Conservation (phyloP, 2,329 filamentous ascomycete genomes). For the Thelonectria blattea region DNA sequence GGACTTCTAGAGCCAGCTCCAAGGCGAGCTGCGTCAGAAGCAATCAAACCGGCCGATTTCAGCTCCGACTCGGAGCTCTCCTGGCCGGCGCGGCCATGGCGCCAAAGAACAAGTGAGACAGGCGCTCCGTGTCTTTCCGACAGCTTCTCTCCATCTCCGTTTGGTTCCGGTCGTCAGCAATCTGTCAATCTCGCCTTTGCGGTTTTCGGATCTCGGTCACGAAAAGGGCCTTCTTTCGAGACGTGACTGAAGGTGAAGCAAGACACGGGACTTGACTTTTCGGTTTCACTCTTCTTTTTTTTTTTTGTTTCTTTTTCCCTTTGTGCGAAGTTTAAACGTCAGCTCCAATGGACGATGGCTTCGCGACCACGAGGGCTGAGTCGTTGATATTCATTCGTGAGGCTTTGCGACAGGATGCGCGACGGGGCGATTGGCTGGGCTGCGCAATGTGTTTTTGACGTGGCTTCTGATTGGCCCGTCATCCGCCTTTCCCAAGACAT, state of each 20-base stretch:
- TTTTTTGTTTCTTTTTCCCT: background rate
- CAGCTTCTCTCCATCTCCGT: background rate
- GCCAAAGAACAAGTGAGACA: background rate
- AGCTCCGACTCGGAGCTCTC: background rate
- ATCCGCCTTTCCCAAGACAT: conserved; percentile 12
- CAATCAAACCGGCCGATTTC: background rate
- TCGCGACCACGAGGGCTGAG: conserved; percentile 30
- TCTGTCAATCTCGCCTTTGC: background rate
- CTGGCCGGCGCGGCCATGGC: background rate
- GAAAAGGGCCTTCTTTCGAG: conserved; percentile 1
- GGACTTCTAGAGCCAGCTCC: background rate
- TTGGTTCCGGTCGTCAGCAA: background rate
- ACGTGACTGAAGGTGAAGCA: background rate
- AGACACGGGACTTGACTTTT: background rate
- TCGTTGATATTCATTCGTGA: conserved; percentile 32
- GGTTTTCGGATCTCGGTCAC: conserved; percentile 23
- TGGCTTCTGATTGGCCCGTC: conserved; percentile 32
- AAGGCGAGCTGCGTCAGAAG: background rate
- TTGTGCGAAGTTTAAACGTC: background rate
- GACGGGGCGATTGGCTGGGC: conserved; percentile 23
- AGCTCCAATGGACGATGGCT: conserved; percentile 33
- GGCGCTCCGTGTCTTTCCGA: conserved; percentile 20
- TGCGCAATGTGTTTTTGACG: conserved; percentile 35
- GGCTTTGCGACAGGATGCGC: background rate
- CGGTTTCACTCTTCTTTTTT: too few species aligned